phyloP scores from a whole-genome alignment of 2,329 filamentous ascomycete species.

The Nemania sp. region DNA sequence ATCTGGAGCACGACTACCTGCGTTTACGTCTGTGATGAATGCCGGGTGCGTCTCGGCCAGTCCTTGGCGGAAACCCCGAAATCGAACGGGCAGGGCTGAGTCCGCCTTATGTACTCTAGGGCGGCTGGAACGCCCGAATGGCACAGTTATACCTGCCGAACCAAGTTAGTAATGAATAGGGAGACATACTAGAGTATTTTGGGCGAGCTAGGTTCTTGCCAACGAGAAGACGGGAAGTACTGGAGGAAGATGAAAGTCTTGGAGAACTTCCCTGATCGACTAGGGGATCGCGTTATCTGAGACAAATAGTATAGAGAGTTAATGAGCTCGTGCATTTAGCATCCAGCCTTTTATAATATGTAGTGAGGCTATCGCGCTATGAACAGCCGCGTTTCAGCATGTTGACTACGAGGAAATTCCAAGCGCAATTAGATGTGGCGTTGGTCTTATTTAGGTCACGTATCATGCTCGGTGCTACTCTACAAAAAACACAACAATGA shows the following conservation, averaged over 20 bases:
- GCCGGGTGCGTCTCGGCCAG: conserved; percentile 3
- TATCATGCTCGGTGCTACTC: too few species aligned
- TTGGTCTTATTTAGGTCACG: too few species aligned
- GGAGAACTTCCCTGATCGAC: not conserved
- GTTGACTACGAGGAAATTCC: too few species aligned
- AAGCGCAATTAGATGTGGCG: too few species aligned
- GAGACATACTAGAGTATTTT: not conserved
- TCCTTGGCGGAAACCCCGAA: not conserved
- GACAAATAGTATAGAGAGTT: not conserved
- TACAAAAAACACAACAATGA: too few species aligned
- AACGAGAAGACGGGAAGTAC: not conserved
- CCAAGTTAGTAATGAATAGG: not conserved
- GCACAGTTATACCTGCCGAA: too few species aligned
- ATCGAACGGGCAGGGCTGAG: too few species aligned
- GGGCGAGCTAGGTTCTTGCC: not conserved
- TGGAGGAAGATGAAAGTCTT: not conserved
- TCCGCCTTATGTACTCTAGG: not conserved
- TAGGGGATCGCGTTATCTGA: not conserved
- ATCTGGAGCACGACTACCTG: not conserved
- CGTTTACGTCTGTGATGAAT: conserved; percentile 19
- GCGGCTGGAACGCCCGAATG: not conserved
- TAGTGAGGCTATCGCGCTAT: not conserved
- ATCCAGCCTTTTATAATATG: not conserved
- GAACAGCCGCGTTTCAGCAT: not conserved
- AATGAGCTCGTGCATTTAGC: not conserved